Evolutionary conservation across 2,329 filamentous ascomycete species (phyloP), one percentile per base, ranked within the genome.

Genomic region (Colletotrichum simmondsii): DNA sequence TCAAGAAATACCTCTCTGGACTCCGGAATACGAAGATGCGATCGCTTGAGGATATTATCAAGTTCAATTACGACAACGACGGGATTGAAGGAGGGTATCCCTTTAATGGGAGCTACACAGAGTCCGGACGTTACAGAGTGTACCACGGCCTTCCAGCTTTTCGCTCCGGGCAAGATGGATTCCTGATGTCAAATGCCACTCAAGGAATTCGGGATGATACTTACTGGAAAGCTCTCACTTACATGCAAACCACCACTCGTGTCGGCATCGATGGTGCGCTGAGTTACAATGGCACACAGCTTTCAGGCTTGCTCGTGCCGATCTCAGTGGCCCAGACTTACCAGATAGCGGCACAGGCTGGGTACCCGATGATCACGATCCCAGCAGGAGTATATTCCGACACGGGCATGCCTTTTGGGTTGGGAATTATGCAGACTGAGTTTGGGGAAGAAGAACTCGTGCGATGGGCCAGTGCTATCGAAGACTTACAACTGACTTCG

Each of bases 321-420:
- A 86, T 92, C 0, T 90, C 92, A 77, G 90, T 92, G 4, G 92
- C 87, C 0, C 91, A 93, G 79, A 88, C 89, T 3, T 90, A 90
- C 74, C 90, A 93, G 81, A 88, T 94, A 72, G 91, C 92, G 0
- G 93, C 93, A 0, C 92, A 94, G 81, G 93, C 93, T 10, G 92
- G 93, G 0, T 95, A 95, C 77, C 93, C 93, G 0, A 87, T 93
- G 78, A 85, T 95, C 68, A 94, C 92, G 0, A 79, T 95, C 2
- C 93, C 93, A 0, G 91, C 87, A 0, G 91, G 91, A 1, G 83
- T 90, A 11, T 84, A 88, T 75, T 81, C 78, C 14, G 87, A 86
- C 5, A 26, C 89, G 5, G 58, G 58, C 4, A 91, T 92, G 88
- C 89, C 90, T 0, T 91, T 90, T 74, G 90, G 90, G 1, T 78